A percentile compares a stretch with the other conserved stretches of the same genome.
These are phyloP conservation scores for Talaromyces proteolyticus DNA, from an alignment of 495 filamentous ascomycete species.

Conservation along the genomic window DNA sequence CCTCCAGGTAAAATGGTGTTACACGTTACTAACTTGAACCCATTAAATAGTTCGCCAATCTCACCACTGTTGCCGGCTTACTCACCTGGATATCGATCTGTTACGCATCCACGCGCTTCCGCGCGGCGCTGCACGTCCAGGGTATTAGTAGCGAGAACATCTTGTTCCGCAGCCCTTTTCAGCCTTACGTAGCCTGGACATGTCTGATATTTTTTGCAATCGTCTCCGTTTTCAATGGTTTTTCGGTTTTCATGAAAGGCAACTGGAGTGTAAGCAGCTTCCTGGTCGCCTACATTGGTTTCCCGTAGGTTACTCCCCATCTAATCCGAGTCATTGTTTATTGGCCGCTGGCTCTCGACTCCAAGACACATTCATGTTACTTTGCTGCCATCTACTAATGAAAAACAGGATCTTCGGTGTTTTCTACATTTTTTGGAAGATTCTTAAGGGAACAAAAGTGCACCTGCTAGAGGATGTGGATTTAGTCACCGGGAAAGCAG, in stretches of 20 bases:
- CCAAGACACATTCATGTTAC: no score
- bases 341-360: neutral
- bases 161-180: conserved; percentile 50
- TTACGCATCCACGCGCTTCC: conserved; percentile 54
- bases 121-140: conserved; percentile 49
- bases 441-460: conserved; percentile 28
- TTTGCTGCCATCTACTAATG: no score
- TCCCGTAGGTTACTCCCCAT: conserved; percentile 29
- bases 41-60: conserved; percentile 37
- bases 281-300: conserved; percentile 54
- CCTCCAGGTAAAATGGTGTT: neutral
- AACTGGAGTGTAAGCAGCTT: conserved; percentile 55
- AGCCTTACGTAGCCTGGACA: conserved; percentile 53
- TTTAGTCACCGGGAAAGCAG: conserved; percentile 57
- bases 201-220: conserved; percentile 59
- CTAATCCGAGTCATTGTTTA: conserved; percentile 13
- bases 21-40: neutral
- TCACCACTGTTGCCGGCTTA: conserved; percentile 58
- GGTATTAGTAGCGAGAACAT: conserved; percentile 48
- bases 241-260: conserved; percentile 28
- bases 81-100: conserved; percentile 59
- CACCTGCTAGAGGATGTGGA: conserved; percentile 45
- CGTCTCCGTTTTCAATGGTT: conserved; percentile 65
- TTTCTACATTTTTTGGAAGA: conserved; percentile 53
- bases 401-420: conserved; percentile 39